Percentiles rank a stretch among this genome's conserved stretches.
These are phyloP conservation scores for Scedosporium minutisporum DNA, from an alignment of 2,329 filamentous ascomycete genomes.

Conservation along the genomic window DNA sequence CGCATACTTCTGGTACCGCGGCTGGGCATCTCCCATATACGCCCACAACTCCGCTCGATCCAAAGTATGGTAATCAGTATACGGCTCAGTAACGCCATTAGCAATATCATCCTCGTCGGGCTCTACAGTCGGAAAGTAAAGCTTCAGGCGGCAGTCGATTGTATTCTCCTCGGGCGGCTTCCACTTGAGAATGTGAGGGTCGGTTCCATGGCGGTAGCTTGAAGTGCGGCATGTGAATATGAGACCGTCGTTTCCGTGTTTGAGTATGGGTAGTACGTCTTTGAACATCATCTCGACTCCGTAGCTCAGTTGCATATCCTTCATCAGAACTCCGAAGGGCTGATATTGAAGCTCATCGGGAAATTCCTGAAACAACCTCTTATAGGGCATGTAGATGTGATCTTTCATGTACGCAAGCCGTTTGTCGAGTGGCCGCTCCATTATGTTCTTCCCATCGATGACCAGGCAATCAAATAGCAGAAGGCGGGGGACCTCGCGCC, in stretches of 20 bases:
- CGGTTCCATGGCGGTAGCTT: slow-evolving; percentile 81
- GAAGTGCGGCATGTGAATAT: slow-evolving; percentile 94
- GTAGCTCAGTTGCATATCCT: slow-evolving; percentile 82
- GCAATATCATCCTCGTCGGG: slow-evolving; percentile 58
- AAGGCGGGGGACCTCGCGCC: slow-evolving; percentile 63
- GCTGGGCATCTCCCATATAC: slow-evolving; percentile 48
- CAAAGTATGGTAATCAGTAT: slow-evolving; percentile 68
- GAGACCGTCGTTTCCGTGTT: slow-evolving; percentile 90
- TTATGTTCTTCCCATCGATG: slow-evolving; percentile 65
- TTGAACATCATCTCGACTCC: slow-evolving; percentile 88
- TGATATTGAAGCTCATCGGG: slow-evolving; percentile 61
- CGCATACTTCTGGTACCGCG: slow-evolving; percentile 54
- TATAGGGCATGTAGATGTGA: slow-evolving; percentile 63
- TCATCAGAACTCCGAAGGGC: slow-evolving; percentile 76
- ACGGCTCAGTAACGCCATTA: slow-evolving; percentile 53
- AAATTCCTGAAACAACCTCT: slow-evolving; percentile 51
- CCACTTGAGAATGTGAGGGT: slow-evolving; percentile 93
- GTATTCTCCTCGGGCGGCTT: slow-evolving; percentile 94
- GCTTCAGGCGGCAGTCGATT: slow-evolving; percentile 75
- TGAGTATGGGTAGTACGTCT: slow-evolving; percentile 70
- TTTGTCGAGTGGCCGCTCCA: slow-evolving; percentile 76
- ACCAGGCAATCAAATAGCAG: slow-evolving; percentile 91
- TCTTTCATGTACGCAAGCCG: slow-evolving; percentile 79
- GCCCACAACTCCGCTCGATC: slow-evolving; percentile 67
- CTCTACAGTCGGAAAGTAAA: slow-evolving; percentile 65